These are phyloP conservation scores for Colletotrichum sublineola DNA, from an alignment of 2,329 filamentous ascomycete species.

Conservation along the genomic window DNA sequence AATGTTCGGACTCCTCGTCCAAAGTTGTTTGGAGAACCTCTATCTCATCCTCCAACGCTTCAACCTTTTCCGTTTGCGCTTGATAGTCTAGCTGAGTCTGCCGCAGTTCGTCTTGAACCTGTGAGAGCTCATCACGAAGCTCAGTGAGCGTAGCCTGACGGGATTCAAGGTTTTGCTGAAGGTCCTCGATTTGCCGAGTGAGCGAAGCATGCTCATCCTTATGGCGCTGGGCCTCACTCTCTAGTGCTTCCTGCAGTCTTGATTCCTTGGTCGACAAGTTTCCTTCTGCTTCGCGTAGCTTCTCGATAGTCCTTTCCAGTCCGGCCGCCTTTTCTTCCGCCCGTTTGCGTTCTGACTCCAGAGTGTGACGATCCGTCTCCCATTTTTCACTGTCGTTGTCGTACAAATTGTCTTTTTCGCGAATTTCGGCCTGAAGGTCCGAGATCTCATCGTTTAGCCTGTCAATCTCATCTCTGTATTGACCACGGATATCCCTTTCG, in stretches of 20 bases:
- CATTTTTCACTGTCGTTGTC: constrained; percentile 80
- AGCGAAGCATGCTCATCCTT: constrained; percentile 78
- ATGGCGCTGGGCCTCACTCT: constrained; percentile 80
- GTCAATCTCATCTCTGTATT: constrained; percentile 62
- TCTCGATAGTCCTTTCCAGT: constrained; percentile 79
- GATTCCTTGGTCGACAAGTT: constrained; percentile 76
- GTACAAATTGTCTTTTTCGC: constrained; percentile 78
- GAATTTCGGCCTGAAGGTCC: constrained; percentile 72
- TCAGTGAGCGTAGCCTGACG: constrained; percentile 76
- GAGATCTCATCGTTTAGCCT: constrained; percentile 71
- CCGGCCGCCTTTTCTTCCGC: constrained; percentile 77
- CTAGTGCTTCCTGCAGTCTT: constrained; percentile 75
- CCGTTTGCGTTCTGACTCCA: constrained; percentile 75
- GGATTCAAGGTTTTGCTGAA: constrained; percentile 78
- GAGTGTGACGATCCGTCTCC: constrained; percentile 74
- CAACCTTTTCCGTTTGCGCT: constrained; percentile 73
- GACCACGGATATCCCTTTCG: constrained; percentile 68
- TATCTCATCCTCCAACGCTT: constrained; percentile 81
- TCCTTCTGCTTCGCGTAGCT: constrained; percentile 76
- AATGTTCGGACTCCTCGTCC: constrained; percentile 74
- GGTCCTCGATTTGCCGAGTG: constrained; percentile 78
- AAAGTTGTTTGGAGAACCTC: constrained; percentile 76
- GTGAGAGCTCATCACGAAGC: constrained; percentile 74
- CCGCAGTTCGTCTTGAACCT: constrained; percentile 78
- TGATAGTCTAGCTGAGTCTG: constrained; percentile 74